These are phyloP conservation scores for Moesziomyces parantarcticus DNA, from an alignment of 1,284 basidiomycete species.

Conservation along the genomic window DNA sequence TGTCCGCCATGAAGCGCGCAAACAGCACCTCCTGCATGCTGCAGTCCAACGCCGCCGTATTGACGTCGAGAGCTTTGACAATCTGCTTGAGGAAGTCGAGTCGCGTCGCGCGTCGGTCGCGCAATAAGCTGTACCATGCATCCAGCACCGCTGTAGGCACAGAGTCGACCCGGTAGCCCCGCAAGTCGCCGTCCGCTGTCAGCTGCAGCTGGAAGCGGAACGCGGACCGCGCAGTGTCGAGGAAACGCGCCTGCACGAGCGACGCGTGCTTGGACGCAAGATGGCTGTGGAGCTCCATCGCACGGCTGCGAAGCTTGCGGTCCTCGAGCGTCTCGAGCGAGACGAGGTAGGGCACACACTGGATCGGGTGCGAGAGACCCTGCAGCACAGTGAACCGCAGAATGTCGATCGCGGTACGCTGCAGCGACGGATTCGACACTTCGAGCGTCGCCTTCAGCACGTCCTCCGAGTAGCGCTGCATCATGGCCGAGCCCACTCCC, in stretches of 20 bases:
- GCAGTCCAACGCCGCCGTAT: slow-evolving; percentile 69
- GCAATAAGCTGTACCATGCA: slow-evolving; percentile 88
- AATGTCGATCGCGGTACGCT: slow-evolving; percentile 87
- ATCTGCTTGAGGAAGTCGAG: slow-evolving; percentile 88
- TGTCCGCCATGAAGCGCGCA: slow-evolving; percentile 90
- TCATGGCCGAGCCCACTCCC: slow-evolving; percentile 91
- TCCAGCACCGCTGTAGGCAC: slow-evolving; percentile 71
- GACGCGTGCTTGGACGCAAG: slow-evolving; percentile 90
- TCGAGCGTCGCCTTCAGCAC: slow-evolving; percentile 81
- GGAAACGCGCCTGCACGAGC: slow-evolving; percentile 84
- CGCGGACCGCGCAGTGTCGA: slow-evolving; percentile 80
- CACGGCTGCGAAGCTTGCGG: slow-evolving; percentile 76
- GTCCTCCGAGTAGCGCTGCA: slow-evolving; percentile 87
- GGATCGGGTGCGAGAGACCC: slow-evolving; percentile 90
- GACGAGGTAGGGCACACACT: slow-evolving; percentile 92
- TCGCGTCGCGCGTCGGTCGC: slow-evolving; percentile 84
- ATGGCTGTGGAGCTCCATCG: slow-evolving; percentile 81
- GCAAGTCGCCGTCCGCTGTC: slow-evolving; percentile 10
- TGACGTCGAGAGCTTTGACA: slow-evolving; percentile 81
- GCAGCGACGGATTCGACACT: slow-evolving; percentile 71
- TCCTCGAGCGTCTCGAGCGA: slow-evolving; percentile 87
- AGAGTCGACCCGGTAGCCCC: slow-evolving; percentile 29
- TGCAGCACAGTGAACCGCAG: slow-evolving; percentile 91
- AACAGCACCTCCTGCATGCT: slow-evolving; percentile 72
- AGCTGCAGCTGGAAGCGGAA: slow-evolving; percentile 79